Percentiles rank a stretch among this genome's conserved stretches.
phyloP scores from a whole-genome alignment of 208 protist species.

The Novymonas esmeraldas region DNA sequence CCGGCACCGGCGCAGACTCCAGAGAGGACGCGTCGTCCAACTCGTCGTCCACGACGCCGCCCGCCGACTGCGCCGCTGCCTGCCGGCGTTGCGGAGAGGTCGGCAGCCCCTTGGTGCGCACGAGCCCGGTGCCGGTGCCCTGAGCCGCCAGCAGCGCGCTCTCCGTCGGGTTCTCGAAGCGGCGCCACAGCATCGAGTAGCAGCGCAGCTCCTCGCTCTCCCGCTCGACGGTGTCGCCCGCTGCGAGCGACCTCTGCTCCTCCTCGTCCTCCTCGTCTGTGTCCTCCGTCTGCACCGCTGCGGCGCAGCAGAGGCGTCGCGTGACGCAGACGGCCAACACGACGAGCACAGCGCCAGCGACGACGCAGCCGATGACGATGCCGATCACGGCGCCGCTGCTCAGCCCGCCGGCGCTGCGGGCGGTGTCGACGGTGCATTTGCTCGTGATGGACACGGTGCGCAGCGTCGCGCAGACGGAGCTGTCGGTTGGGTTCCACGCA shows the following conservation, averaged over 20 bases:
- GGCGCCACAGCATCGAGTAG: not conserved
- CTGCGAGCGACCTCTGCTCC: not conserved
- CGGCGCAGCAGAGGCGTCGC: constrained; percentile 29
- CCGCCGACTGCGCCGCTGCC: too few relatives aligned
- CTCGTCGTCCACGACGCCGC: too few relatives aligned
- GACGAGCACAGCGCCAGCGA: constrained; percentile 33
- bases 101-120: too few relatives aligned
- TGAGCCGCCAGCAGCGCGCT: not conserved
- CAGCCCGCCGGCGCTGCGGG: constrained; percentile 8
- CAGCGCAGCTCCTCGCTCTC: not conserved
- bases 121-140: not conserved
- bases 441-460: constrained; percentile 24
- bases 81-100: too few relatives aligned
- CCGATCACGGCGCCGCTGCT: constrained; percentile 36
- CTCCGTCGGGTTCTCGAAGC: not conserved
- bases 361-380: constrained; percentile 36
- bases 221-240: not conserved
- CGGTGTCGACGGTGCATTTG: constrained; percentile 18
- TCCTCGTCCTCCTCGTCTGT: constrained; percentile 6
- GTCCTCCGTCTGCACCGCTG: not conserved
- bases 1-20: too few relatives aligned
- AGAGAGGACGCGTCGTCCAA: too few relatives aligned
- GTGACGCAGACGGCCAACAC: constrained; percentile 26
- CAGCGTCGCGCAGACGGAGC: constrained; percentile 45
- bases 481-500: constrained; percentile 42